Evolutionary conservation across 306 rosid species (phyloP), one percentile per base, ranked within the genome.

Genomic region (Glycine soja): DNA sequence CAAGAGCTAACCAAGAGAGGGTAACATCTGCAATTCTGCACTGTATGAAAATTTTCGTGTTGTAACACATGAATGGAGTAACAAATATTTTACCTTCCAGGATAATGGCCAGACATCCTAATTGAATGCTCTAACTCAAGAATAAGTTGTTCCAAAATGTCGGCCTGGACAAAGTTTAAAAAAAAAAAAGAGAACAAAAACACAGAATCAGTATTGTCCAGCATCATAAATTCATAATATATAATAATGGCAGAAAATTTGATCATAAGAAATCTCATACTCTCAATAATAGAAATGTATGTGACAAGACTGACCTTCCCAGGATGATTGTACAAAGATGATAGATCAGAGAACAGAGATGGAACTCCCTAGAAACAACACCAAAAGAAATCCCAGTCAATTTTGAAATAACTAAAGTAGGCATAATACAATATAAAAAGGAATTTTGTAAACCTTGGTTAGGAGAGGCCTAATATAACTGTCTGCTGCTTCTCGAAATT

Each of bases 341-440:
- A 95, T 62, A 93, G 97, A 87, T 95, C 99, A 12, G 98, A 90
- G 88, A 93, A 95, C 73, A 95, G 83, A 24, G 99, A 95, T 57
- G 99, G 99, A 79, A 95, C 99, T 78, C 99, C 99, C 99, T 95
- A 87, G 78, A 88, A 80, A 57, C 46, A 86, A 73, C 56, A 81
- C 79, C 50, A 16, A 84, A 71, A 63, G 81, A 82, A 51, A 86
- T 73, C 42, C 65, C 48, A 61, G 43, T 80, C 30, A 75, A 79
- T 70, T 53, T 51, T 45, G 48, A 81, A 59, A 80, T n/a, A 18
- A 80, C 52, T 50, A 77, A 76, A 80, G 16, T 3, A 74, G 54
- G 71, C 78, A 77, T 58, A 57, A 63, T 52, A 48, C 43, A 46
- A 61, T 46, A 15, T 32, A 8, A 43, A 54, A 67, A 82, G 46